Percentiles rank a stretch among this genome's conserved stretches.
Evolutionary conservation across 2,329 filamentous ascomycete species (phyloP).

Genomic region (Ascochyta fabae): DNA sequence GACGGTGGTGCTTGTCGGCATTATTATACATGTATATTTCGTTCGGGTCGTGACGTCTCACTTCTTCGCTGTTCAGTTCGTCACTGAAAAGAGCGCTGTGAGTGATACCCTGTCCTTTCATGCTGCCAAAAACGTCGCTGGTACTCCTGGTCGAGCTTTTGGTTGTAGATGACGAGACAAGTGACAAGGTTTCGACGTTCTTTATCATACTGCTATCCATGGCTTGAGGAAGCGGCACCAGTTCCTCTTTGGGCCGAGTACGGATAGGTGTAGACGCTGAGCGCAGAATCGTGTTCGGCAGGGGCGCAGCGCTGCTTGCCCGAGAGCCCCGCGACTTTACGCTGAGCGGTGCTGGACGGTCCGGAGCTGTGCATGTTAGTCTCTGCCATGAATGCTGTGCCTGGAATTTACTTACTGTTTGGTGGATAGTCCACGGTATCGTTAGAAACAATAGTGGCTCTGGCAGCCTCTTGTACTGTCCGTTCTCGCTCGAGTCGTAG

Average conservation of each 20-base stretch:
- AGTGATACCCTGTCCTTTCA: no score
- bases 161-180: background rate
- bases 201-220: background rate
- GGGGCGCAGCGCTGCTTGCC: constrained; percentile 1
- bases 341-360: constrained; percentile 36
- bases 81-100: background rate
- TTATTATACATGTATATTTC: background rate
- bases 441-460: background rate
- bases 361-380: constrained; percentile 25
- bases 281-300: constrained; percentile 1
- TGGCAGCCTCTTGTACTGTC: constrained; percentile 1
- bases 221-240: background rate
- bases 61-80: background rate
- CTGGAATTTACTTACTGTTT: constrained; percentile 3
- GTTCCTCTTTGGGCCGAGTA: background rate
- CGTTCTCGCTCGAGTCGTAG: constrained; percentile 4
- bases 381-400: no score
- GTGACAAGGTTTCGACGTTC: background rate
- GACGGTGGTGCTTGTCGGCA: background rate
- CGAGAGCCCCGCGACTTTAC: constrained; percentile 20
- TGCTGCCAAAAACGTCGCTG: constrained; percentile 8
- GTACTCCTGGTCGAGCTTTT: background rate
- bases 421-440: constrained; percentile 1
- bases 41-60: background rate
- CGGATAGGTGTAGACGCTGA: constrained; percentile 22